Conservation (phyloP, 2,329 filamentous ascomycete species). For the Rutstroemia sp. region DNA sequence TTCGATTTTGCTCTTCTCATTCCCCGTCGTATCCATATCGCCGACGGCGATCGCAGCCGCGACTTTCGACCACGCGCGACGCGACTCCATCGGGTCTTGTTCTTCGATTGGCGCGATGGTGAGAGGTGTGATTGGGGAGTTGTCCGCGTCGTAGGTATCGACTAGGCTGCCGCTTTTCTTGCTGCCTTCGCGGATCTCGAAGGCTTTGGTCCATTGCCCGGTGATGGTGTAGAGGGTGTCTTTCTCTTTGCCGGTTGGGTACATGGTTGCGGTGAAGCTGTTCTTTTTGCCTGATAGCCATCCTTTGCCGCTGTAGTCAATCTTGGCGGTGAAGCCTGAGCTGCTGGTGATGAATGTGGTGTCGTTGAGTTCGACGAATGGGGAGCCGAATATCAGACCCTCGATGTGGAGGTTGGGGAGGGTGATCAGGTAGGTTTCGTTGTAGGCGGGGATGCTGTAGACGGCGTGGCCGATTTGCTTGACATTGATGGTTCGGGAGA, state of each 20-base stretch:
- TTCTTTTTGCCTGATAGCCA: constrained; percentile 98
- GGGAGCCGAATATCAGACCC: constrained; percentile 76
- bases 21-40: constrained; percentile 73
- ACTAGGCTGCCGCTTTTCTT: constrained; percentile 47
- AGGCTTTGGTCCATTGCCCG: constrained; percentile 84
- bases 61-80: constrained; percentile 82
- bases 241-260: constrained; percentile 62
- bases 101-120: constrained; percentile 63
- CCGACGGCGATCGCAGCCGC: constrained; percentile 71
- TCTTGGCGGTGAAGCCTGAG: constrained; percentile 77
- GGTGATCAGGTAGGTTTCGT: constrained; percentile 73
- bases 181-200: constrained; percentile 65
- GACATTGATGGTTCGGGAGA: constrained; percentile 87
- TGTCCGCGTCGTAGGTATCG: constrained; percentile 53
- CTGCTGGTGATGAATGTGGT: constrained; percentile 80
- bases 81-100: constrained; percentile 81
- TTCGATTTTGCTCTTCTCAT: constrained; percentile 84
- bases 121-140: constrained; percentile 56
- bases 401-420: constrained; percentile 90
- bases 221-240: constrained; percentile 72
- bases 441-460: constrained; percentile 57
- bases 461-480: constrained; percentile 91
- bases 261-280: constrained; percentile 69
- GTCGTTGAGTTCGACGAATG: constrained; percentile 86
- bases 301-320: constrained; percentile 89